Evolutionary conservation across 495 filamentous ascomycete genomes (phyloP), one percentile per base, ranked within the genome.

Genomic region (Xylaria intraflava): DNA sequence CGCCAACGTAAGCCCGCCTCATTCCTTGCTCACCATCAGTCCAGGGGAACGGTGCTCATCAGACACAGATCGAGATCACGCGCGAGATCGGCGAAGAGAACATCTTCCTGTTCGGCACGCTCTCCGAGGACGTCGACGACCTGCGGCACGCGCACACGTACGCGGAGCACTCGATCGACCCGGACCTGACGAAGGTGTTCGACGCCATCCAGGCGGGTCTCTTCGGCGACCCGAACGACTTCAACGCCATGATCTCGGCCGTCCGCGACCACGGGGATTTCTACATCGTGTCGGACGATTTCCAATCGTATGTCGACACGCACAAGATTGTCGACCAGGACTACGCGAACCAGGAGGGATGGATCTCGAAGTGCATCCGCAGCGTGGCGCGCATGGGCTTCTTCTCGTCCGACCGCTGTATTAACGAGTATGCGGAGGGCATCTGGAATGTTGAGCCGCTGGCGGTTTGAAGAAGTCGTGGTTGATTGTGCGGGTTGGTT

Each of bases 101-200:
- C 73, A 97, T 97, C 69, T 98, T 97, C 82, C 86, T 97, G 65
- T 96, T 98, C 64, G 93, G 93, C 40, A 93, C 90, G 66, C 82
- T 98, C 6, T 88, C 93, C 55, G 94, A 98, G 73, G 88, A 97
- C 62, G 94, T 97, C 50, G 93, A 97, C 62, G 90, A 96, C 26
- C 85, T 98, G 39, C 94, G 93, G 26, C 89, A 97, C 71, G 77
- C 81, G 9, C 94, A 98, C 72, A 83, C 79, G 55, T 97, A 93
- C 70, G 87, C 86, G 48, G 64, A 77, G 46, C 88, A 92, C 75
- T 66, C 79, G 14, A 71, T 98, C 23, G 90, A 97, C 69, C 72
- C 83, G 0, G 76, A 85, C 26, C 84, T 98, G 22, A 69, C 74
- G 49, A 75, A 79, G 51, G 93, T 98, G 47, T 98, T 96, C 66